Percentiles rank a stretch among this genome's conserved stretches.
These are phyloP conservation scores for Cyberlindnera euphorbiiphila DNA, from an alignment of 805 yeast genomes.

Conservation along the genomic window DNA sequence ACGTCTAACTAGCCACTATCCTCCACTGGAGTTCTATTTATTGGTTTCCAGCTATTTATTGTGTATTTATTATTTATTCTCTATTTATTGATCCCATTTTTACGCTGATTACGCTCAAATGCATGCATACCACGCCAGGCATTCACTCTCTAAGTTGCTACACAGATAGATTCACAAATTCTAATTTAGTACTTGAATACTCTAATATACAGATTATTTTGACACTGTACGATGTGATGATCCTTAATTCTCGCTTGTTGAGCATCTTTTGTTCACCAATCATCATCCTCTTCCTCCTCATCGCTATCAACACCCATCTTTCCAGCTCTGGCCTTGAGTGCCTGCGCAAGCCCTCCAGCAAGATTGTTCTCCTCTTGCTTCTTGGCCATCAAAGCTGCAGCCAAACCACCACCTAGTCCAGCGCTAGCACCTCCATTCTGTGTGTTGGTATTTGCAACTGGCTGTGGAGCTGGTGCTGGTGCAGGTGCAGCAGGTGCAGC, in stretches of 20 bases:
- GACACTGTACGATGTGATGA: no score
- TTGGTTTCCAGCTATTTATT: not conserved
- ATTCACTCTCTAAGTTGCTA: not conserved
- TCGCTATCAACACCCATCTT: conserved; percentile 56
- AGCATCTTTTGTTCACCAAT: conserved; percentile 49
- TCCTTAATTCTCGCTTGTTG: no score
- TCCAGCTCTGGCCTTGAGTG: conserved; percentile 75
- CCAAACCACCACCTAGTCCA: conserved; percentile 51
- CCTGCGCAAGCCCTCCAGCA: conserved; percentile 88
- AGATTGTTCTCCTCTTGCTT: conserved; percentile 55
- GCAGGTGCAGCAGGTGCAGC: conserved; percentile 36
- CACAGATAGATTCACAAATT: not conserved
- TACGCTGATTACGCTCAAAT: not conserved
- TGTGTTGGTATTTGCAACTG: conserved; percentile 10
- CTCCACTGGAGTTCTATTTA: conserved; percentile 19
- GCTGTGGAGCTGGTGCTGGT: conserved; percentile 25
- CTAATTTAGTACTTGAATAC: no score
- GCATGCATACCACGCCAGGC: no score
- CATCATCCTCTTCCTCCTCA: conserved; percentile 68
- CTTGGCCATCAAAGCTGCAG: conserved; percentile 64
- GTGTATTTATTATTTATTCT: not conserved
- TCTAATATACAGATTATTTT: not conserved
- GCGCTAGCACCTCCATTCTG: conserved; percentile 19
- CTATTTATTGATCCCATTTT: conserved; percentile 5
- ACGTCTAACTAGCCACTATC: conserved; percentile 28